These are phyloP conservation scores for Trichoderma sp. DNA, from an alignment of 2,329 filamentous ascomycete species.

Conservation along the genomic window DNA sequence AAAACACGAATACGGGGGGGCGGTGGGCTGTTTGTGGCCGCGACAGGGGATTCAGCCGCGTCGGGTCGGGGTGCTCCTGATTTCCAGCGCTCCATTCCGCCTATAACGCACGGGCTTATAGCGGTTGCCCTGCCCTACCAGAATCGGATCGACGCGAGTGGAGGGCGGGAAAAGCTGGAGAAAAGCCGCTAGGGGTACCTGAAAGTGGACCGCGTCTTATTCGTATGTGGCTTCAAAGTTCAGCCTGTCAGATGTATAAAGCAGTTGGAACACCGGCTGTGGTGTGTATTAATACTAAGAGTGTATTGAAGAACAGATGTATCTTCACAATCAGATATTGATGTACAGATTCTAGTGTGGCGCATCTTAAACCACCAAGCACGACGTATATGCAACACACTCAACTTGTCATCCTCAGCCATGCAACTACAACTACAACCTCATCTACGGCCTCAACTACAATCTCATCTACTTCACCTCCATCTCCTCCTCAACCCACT, in stretches of 20 bases:
- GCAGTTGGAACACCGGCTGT: no score
- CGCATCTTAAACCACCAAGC: no score
- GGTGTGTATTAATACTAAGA: no score
- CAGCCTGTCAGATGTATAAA: no score
- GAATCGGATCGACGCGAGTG: not conserved
- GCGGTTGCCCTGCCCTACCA: not conserved
- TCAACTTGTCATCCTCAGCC: not conserved
- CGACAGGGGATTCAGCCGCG: no score
- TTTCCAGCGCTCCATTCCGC: not conserved
- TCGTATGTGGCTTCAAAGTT: no score
- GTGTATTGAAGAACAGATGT: no score
- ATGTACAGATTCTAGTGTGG: no score
- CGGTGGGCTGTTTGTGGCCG: not conserved
- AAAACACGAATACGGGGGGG: not conserved
- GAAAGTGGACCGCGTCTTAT: no score
- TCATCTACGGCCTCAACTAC: not conserved
- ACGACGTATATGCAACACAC: no score
- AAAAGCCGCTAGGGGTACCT: no score
- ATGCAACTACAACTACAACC: not conserved
- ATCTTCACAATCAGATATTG: no score
- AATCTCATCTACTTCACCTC: not conserved
- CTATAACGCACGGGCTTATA: not conserved
- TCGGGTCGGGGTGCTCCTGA: not conserved
- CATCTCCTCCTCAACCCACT: not conserved
- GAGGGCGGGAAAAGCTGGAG: not conserved